These are phyloP conservation scores for Flaveria robusta DNA, from an alignment of 129 eudicot genomes.

Conservation along the genomic window DNA sequence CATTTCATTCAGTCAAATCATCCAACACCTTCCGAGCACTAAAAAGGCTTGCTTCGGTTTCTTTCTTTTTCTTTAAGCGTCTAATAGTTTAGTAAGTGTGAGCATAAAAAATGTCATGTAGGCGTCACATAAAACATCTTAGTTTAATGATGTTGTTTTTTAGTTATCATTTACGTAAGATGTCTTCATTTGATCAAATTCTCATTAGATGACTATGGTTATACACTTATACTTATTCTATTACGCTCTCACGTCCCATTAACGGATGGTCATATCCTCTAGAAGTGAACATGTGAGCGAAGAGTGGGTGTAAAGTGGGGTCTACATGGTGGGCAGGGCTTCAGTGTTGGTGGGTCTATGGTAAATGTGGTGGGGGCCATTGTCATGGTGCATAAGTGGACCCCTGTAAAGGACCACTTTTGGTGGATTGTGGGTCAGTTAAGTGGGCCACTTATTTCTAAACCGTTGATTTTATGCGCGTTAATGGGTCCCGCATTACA, in stretches of 20 bases:
- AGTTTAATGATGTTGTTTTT: too few relatives aligned
- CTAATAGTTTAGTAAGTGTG: too few relatives aligned
- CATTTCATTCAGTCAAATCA: constrained; percentile 27
- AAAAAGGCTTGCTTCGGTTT: background rate
- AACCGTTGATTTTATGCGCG: constrained; percentile 26
- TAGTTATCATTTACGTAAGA: too few relatives aligned
- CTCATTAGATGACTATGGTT: too few relatives aligned
- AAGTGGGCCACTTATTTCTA: constrained; percentile 15
- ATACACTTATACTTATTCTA: too few relatives aligned
- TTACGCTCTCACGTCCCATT: too few relatives aligned
- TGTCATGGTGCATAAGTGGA: constrained; percentile 26
- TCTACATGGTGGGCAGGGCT: constrained; percentile 34
- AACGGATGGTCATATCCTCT: background rate
- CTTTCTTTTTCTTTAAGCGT: too few relatives aligned
- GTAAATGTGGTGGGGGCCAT: constrained; percentile 36
- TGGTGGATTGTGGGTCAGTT: constrained; percentile 28
- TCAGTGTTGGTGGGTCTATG: constrained; percentile 17
- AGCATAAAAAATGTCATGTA: too few relatives aligned
- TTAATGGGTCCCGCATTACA: constrained; percentile 20
- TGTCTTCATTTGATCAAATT: too few relatives aligned
- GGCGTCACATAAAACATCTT: too few relatives aligned
- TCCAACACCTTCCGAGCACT: constrained; percentile 28
- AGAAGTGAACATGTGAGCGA: constrained; percentile 38
- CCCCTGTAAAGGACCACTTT: constrained; percentile 35
- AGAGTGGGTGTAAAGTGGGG: constrained; percentile 33